Base-by-base conservation (phyloP, 768 basidiomycete species). In the Mycena polygramma region DNA sequence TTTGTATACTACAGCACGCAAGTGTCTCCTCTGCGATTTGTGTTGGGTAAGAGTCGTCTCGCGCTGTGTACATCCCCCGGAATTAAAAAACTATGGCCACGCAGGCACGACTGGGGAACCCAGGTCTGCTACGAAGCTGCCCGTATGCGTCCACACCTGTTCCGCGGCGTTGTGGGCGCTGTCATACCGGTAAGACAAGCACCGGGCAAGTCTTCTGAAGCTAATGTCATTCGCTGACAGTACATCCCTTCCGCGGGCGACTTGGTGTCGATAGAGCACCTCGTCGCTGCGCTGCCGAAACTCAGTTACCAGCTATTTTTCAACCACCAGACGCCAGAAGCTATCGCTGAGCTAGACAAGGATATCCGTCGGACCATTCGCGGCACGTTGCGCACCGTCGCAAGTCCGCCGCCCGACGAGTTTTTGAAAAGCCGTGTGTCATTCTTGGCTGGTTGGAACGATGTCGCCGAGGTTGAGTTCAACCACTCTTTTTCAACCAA, bases 91-190 rank as follows among this genome's bases (percentile, higher is more conserved):
- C 53, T 41, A 59, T 61, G 59, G 69, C 36, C 35, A 20, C 55
- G 19, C 41, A 92, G 92, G 15, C 93, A 94, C 74, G 93, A 94
- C 70, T 94, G 93, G 93, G 93, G 93, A 46, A 82, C 91, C 1
- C 83, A 86, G 61, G 68, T 88, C 4, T 93, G 92, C 70, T 91
- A 89, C 73, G 91, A 93, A 77, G 88, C 90, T 14, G 91, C 89
- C 1, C 86, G 92, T 19, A 83, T 86, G 80, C 82, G 91, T 20
- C 93, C 92, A 0, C 92, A 93, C 72, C 77, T 90, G 4, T 87
- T 93, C 75, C 80, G 78, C 0, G 91, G 82, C 4, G 87, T 93
- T 19, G 78, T 91, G 17, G 91, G 90, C 11, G 80, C 82, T 30
- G 86, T 86, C 4, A 81, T 92, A 59, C 92, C 93, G 1, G 92